Evolutionary conservation across 495 filamentous ascomycete genomes (phyloP).

Genomic region (Astrothelium macrocarpum): DNA sequence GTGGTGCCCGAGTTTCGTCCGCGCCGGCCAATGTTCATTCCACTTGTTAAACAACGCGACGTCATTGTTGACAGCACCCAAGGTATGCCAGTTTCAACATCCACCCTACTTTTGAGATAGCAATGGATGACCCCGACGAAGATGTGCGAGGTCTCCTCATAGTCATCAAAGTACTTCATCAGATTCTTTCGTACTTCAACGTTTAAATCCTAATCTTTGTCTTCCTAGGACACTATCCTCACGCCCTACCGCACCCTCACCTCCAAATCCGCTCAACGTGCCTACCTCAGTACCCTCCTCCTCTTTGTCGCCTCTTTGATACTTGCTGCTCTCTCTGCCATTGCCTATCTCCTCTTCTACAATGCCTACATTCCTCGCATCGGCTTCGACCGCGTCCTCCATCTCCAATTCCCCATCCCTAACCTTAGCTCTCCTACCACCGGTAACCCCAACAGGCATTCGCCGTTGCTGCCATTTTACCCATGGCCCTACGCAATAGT

Average conservation of each 20-base stretch:
- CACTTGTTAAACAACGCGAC: neutral
- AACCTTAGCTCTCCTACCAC: neutral
- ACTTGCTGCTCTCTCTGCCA: conserved; percentile 52
- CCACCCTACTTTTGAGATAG: neutral
- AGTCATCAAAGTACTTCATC: neutral
- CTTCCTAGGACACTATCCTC: conserved; percentile 29
- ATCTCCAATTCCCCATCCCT: conserved; percentile 69
- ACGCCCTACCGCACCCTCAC: conserved; percentile 44
- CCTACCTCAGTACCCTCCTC: conserved; percentile 62
- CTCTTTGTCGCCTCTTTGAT: conserved; percentile 47
- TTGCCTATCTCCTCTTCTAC: conserved; percentile 74
- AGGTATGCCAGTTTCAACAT: neutral
- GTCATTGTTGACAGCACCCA: neutral
- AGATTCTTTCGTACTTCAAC: neutral
- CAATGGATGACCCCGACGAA: neutral
- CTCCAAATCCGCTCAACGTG: conserved; percentile 57
- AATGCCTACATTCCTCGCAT: conserved; percentile 68
- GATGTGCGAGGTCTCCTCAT: neutral
- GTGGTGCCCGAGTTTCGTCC: neutral
- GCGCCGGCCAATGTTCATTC: no score
- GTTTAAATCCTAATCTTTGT: neutral
- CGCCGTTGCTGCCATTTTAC: no score
- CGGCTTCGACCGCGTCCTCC: conserved; percentile 52
- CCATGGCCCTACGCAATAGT: conserved; percentile 46
- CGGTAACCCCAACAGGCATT: neutral